phyloP scores from a whole-genome alignment of 164 flowering plant genomes.

The Liquidambar formosana region DNA sequence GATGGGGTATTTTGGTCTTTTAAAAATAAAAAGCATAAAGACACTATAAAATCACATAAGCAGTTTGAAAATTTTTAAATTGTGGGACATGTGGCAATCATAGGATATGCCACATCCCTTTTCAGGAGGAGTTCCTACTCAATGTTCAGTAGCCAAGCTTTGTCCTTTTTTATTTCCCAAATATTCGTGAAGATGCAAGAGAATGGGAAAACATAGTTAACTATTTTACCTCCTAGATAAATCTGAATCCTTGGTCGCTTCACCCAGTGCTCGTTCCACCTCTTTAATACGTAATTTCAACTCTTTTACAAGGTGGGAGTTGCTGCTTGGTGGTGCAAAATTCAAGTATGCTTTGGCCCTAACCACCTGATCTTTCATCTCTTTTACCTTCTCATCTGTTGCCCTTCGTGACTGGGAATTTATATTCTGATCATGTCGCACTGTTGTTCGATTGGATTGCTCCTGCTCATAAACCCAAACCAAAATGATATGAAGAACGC shows the following conservation, averaged over 20 bases:
- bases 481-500: neutral
- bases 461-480: conserved; percentile 33
- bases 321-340: conserved; percentile 62
- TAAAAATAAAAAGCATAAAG: no score
- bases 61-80: no score
- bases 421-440: conserved; percentile 20
- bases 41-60: no score
- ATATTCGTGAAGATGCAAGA: neutral
- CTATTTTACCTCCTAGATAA: conserved; percentile 67
- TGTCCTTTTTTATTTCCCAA: neutral
- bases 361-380: conserved; percentile 80
- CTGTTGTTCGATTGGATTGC: conserved; percentile 21
- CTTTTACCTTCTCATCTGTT: conserved; percentile 66
- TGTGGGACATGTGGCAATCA: no score
- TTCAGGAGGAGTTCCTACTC: no score
- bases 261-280: conserved; percentile 70
- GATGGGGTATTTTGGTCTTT: no score
- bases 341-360: conserved; percentile 79
- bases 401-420: conserved; percentile 25
- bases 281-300: conserved; percentile 71
- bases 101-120: no score
- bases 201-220: neutral
- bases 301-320: conserved; percentile 77
- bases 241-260: conserved; percentile 69
- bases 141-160: no score